A percentile compares a stretch with the other conserved stretches of the same genome.
Conservation (phyloP, 202 grass and related monocot genomes). For the Cymbopogon flexuosus region DNA sequence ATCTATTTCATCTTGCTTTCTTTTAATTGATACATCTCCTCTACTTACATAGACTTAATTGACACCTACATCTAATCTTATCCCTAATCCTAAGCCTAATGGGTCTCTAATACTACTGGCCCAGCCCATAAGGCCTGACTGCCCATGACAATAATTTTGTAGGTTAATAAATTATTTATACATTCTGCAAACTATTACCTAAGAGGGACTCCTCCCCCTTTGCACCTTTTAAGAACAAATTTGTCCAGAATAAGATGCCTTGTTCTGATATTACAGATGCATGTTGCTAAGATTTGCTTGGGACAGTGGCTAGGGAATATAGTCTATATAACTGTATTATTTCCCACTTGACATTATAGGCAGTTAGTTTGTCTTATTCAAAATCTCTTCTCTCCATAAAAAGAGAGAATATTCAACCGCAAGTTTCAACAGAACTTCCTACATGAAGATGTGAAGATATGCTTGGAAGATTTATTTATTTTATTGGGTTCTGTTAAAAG, state of each 20-base stretch:
- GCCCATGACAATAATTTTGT: neutral
- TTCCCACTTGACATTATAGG: neutral
- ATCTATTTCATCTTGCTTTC: no score
- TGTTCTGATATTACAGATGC: neutral
- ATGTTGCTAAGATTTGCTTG: neutral
- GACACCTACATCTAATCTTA: neutral
- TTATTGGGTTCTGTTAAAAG: neutral
- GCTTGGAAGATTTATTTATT: neutral
- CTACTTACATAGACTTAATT: neutral
- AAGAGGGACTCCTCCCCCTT: neutral
- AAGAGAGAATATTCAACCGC: neutral
- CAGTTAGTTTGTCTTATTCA: neutral
- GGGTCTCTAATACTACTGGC: neutral
- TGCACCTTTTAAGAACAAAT: neutral
- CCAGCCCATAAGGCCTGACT: neutral
- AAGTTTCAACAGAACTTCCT: neutral
- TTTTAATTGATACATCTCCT: neutral
- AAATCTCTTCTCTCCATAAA: slow-evolving; percentile 11
- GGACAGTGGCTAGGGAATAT: neutral
- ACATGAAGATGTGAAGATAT: neutral
- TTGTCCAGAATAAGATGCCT: neutral
- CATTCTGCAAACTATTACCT: neutral
- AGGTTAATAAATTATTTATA: neutral
- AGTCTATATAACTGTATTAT: neutral
- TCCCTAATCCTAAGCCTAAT: neutral